Evolutionary conservation across 2,329 filamentous ascomycete species (phyloP).

Genomic region (Fusarium agapanthi): DNA sequence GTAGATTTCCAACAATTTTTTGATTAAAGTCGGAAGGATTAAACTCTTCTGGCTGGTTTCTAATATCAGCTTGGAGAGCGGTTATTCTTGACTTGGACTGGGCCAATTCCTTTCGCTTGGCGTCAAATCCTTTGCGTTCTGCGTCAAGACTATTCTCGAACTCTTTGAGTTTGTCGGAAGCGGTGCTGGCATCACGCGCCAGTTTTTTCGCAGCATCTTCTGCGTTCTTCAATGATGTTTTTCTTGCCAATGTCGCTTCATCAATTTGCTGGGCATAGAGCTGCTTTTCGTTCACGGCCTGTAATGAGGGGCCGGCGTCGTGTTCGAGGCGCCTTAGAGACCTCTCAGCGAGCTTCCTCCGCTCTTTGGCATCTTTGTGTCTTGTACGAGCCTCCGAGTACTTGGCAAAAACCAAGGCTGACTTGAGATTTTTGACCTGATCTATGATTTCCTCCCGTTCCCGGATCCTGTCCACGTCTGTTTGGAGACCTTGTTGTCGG

Average conservation of each 20-base stretch:
- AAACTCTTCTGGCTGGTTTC: slow-evolving; percentile 71
- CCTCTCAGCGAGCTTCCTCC: slow-evolving; percentile 61
- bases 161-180: slow-evolving; percentile 53
- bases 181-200: slow-evolving; percentile 48
- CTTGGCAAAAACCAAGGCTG: slow-evolving; percentile 70
- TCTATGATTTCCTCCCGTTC: slow-evolving; percentile 76
- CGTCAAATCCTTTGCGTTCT: slow-evolving; percentile 58
- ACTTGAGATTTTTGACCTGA: slow-evolving; percentile 71
- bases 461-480: slow-evolving; percentile 83
- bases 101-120: slow-evolving; percentile 61
- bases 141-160: slow-evolving; percentile 57
- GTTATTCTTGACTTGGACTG: slow-evolving; percentile 66
- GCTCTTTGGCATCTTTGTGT: slow-evolving; percentile 62
- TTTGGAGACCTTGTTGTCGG: slow-evolving; percentile 77
- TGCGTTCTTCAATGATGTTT: slow-evolving; percentile 60
- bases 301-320: slow-evolving; percentile 70
- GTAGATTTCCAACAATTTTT: slow-evolving; percentile 66
- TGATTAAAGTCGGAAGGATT: slow-evolving; percentile 76
- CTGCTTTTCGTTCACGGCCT: slow-evolving; percentile 75
- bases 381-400: slow-evolving; percentile 65
- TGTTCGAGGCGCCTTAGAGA: slow-evolving; percentile 69
- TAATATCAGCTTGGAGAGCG: slow-evolving; percentile 68
- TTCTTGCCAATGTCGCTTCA: slow-evolving; percentile 63
- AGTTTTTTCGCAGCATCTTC: slow-evolving; percentile 62
- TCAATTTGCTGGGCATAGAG: slow-evolving; percentile 69